Evolutionary conservation across 495 filamentous ascomycete genomes (phyloP).

Genomic region (Margaritispora aquatica): DNA sequence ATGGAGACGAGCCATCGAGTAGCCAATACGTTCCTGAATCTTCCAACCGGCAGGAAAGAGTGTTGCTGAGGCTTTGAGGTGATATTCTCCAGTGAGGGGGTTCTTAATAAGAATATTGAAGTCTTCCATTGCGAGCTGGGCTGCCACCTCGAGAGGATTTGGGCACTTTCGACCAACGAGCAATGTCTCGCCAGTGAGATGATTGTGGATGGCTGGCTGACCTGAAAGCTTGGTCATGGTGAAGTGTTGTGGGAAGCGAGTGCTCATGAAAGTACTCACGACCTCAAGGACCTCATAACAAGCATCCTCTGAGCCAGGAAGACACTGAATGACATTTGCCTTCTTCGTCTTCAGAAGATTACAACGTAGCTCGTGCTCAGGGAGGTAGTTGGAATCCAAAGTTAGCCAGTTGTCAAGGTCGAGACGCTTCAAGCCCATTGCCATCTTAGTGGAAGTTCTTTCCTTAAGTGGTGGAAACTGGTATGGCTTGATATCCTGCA

Average conservation of each 20-base stretch:
- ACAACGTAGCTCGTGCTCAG: slow-evolving; percentile 39
- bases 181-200: slow-evolving; percentile 44
- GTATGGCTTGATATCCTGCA: slow-evolving; percentile 15
- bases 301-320: slow-evolving; percentile 42
- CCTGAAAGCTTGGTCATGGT: slow-evolving; percentile 5
- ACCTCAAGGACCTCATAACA: slow-evolving; percentile 46
- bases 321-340: slow-evolving; percentile 39
- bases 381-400: slow-evolving; percentile 44
- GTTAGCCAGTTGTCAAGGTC: slow-evolving; percentile 48
- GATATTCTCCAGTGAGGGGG: slow-evolving; percentile 36
- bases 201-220: slow-evolving; percentile 36
- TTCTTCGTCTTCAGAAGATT: slow-evolving; percentile 36
- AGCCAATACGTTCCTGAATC: slow-evolving; percentile 47
- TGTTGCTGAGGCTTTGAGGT: slow-evolving; percentile 49
- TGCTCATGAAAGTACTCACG: slow-evolving; percentile 43
- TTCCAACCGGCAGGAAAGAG: slow-evolving; percentile 54
- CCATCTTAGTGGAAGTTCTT: slow-evolving; percentile 25
- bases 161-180: slow-evolving; percentile 24
- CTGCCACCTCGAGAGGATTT: slow-evolving; percentile 50
- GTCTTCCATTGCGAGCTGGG: slow-evolving; percentile 51
- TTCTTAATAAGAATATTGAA: slow-evolving; percentile 49
- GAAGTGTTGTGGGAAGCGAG: slow-evolving; percentile 42
- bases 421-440: slow-evolving; percentile 50
- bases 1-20: slow-evolving; percentile 46
- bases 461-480: slow-evolving; percentile 14